Evolutionary conservation across 164 flowering plant genomes (phyloP), one percentile per base, ranked within the genome.

Genomic region (Vitis rupestris): DNA sequence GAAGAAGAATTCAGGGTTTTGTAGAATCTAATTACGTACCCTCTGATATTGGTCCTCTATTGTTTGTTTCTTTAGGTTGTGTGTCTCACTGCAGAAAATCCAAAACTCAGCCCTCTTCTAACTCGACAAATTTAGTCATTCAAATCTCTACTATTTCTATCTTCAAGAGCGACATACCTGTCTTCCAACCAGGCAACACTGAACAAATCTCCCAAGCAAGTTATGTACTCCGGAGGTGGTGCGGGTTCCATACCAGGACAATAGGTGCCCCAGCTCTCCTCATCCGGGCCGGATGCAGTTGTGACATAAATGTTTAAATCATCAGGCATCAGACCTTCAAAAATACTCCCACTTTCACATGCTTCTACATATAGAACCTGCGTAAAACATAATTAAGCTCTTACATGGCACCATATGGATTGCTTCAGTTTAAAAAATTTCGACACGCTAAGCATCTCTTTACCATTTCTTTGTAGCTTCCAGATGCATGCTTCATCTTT

Each of bases 141-240:
- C 44, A 37, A 37, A 37, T 37, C 7, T 37, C 44, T 37, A 37
- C 7, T 37, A 37, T 37, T 37, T 37, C 44, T 0, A 37, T 6
- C 44, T 3, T 37, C 44, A 51, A 27, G 19, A 23, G 10, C 3
- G 12, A 70, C 13, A 10, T 77, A 87, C 96, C 96, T 90, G 72
- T 90, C 90, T 61, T 88, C 96, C 91, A 90, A 75, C 93, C 93
- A 90, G 60, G 93, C 86, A 72, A 90, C 83, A 72, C 96, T 88
- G 55, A 83, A 90, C 70, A 90, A 66, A 73, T 90, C 96, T 2
- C 93, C 96, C 53, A 90, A 78, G 70, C 96, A 90, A 31, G 96
- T 88, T 44, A 81, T 74, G 79, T 73, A 86, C 74, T 84, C 91
- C 2, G 89, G 77, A 17, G 90, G 93, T 1, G 93, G 89, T 10